Evolutionary conservation across 176 grass and related monocot genomes (phyloP).

Genomic region (Oryza brachyantha): DNA sequence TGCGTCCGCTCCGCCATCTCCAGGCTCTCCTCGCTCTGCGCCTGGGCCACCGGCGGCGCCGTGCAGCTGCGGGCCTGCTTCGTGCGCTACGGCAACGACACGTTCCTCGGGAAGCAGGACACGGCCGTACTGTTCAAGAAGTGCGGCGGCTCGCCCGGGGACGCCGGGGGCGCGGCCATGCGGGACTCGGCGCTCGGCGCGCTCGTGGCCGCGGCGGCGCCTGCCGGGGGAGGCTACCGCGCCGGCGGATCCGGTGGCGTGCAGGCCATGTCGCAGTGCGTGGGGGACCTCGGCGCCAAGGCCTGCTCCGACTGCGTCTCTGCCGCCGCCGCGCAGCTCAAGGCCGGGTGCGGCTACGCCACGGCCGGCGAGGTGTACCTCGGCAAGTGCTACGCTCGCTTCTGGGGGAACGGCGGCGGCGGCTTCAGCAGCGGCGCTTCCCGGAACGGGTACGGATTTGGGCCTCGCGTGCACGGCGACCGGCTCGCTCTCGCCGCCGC

Average conservation of each 20-base stretch:
- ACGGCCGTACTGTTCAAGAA: conserved; percentile 72
- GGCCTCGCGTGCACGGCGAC: neutral
- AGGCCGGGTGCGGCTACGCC: conserved; percentile 57
- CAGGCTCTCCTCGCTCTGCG: conserved; percentile 64
- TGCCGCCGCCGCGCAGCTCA: conserved; percentile 61
- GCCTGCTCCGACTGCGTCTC: conserved; percentile 69
- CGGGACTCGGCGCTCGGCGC: conserved; percentile 69
- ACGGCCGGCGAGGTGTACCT: conserved; percentile 70
- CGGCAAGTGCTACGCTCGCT: conserved; percentile 84
- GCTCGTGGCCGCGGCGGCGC: conserved; percentile 38
- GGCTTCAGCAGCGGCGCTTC: conserved; percentile 12
- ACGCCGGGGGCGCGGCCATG: conserved; percentile 47
- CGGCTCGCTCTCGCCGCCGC: neutral
- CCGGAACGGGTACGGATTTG: neutral
- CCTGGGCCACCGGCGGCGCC: conserved; percentile 53
- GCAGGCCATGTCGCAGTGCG: conserved; percentile 94
- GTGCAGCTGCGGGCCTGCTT: conserved; percentile 85
- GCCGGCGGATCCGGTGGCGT: conserved; percentile 57
- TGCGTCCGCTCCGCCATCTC: conserved; percentile 69
- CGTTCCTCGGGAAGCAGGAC: conserved; percentile 81
- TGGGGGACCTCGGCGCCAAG: conserved; percentile 64
- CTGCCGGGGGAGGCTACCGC: conserved; percentile 53
- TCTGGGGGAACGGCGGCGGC: conserved; percentile 48
- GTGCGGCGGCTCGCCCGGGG: conserved; percentile 55
- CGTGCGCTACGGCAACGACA: conserved; percentile 77